Evolutionary conservation across 108 stramenopile species (phyloP), one percentile per base, ranked within the genome.

Genomic region (Schizochytrium sp.): DNA sequence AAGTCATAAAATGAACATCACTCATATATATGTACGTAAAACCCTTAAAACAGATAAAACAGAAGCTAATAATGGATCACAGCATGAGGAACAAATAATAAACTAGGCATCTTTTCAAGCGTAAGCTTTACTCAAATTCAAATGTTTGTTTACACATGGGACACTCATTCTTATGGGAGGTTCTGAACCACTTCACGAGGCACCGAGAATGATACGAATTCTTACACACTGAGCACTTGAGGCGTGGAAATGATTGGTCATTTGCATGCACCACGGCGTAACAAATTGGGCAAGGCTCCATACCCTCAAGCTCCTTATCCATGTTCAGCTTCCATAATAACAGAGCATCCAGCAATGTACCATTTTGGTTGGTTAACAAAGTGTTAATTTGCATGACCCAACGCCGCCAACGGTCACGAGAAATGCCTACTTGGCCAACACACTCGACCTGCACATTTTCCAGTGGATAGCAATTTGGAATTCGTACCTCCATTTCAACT

Each of bases 201-300:
- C 99, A 99, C 17, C 94, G 90, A 13, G 93, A 87, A 87, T 99
- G 99, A 92, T 98, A 99, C 28, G 94, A 91, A 88, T 96, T 97
- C 89, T 93, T 89, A 89, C 97, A 98, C 4, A 94, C 95, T 61
- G 93, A 94, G 91, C 97, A 98, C 88, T 96, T 90, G 89, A 97
- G 61, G 76, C 93, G 92, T 19, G 98, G 98, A 90, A 97, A 94
- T 41, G 94, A 93, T 83, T 96, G 95, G 17, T 96, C 95, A 91
- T 96, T 97, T 46, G 95, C 95, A 87, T 97, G 95, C 19, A 99
- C 92, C 28, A 98, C 97, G 28, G 95, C 95, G 89, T 98, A 99
- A 91, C 99, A 99, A 53, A 99, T 96, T 3, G 98, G 98, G 90
- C 99, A 99, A 17, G 99, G 98, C 90, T 98, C 98, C n/a, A 98